Base-by-base conservation (phyloP, 352 stramenopile genomes). In the Pythium brassicae region DNA sequence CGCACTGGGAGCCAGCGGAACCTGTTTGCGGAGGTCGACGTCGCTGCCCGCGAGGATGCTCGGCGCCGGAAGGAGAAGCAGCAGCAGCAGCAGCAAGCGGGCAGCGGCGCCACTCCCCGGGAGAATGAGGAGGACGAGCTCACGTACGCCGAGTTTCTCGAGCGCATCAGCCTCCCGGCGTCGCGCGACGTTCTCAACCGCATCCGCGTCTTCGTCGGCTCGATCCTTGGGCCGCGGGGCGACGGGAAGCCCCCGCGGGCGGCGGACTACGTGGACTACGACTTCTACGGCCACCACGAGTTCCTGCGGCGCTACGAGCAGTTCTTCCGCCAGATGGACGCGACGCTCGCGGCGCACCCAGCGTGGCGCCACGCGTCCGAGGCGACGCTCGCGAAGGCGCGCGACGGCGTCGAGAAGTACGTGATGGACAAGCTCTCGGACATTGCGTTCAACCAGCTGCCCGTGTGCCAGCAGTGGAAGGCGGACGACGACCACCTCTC, bases 321-420 rank as follows among this genome's bases (percentile, higher is more conserved):
- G 32, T 94, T 94, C 60, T 92, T 94, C 54, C 64, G 83, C 40
- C 73, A 55, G 51, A 90, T 90, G 62, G 75, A 88, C 27, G 82
- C 87, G 5, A 62, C 74, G 32, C 50, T 94, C 9, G 22, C 63
- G 17, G 59, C 64, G 11, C 84, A 94, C 27, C 66, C 78, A 5
- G 66, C 74, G 5, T 94, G 84, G 84, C 66, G 80, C 7, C 72
- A 89, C 56, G 71, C 62, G 0, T 86, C 78, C 3, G 84, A 94
- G 46, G 35, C 65, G 3, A 89, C 69, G 27, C 56, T 95, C 2
- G 27, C 62, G 3, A 87, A 80, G 50, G 87, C 78, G 6, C 77
- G 89, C 10, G 84, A 96, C 55, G 76, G 87, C 1, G 80, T 97
- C 42, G 89, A 97, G 63, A 96, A 97, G 57, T 96, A 96, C 53